phyloP scores from a whole-genome alignment of 225 moss, liverwort and hornwort genomes.

The Pleurozium schreberi region DNA sequence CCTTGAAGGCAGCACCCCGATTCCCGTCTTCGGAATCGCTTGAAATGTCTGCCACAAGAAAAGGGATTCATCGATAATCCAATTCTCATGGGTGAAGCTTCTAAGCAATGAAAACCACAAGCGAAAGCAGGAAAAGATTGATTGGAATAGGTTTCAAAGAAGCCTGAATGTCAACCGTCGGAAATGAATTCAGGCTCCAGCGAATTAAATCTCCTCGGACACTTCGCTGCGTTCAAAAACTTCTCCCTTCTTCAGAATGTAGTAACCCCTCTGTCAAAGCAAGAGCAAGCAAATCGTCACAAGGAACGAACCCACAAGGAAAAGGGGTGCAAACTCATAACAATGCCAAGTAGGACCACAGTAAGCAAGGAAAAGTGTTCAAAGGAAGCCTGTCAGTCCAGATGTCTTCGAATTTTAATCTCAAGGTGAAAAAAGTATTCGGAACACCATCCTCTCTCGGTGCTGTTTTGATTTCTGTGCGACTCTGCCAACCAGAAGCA shows the following conservation, averaged over 20 bases:
- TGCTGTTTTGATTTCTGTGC: background rate
- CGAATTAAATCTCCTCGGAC: background rate
- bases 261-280: background rate
- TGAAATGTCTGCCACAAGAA: background rate
- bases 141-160: background rate
- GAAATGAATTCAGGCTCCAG: background rate
- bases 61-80: background rate
- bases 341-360: too few relatives aligned
- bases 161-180: background rate
- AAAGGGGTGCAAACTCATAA: background rate
- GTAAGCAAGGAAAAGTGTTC: background rate
- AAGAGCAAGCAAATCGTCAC: background rate
- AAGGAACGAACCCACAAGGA: background rate
- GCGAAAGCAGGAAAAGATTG: too few relatives aligned
- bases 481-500: constrained; percentile 1
- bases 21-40: too few relatives aligned
- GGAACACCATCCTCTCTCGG: background rate
- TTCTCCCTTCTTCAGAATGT: too few relatives aligned
- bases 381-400: background rate
- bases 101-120: background rate
- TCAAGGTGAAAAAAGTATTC: background rate
- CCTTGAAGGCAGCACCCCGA: background rate
- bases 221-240: background rate
- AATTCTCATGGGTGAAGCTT: background rate
- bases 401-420: background rate